Base-by-base conservation (phyloP, 176 grass and related monocot genomes). In the sorghum (Sorghum bicolor) region DNA sequence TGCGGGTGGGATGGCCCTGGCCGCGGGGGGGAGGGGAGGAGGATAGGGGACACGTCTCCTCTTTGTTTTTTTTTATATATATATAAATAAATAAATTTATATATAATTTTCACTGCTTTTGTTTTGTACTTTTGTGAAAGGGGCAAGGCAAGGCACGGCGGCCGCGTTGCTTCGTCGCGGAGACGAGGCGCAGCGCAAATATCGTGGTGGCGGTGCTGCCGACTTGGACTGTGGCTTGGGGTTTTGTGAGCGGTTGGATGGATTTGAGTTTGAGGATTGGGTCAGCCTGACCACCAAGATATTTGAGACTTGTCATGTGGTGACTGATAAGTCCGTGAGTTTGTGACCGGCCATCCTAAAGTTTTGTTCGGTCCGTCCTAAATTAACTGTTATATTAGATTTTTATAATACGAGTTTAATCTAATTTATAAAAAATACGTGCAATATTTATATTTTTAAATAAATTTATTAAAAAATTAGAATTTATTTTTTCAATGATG, bases 41-140 rank as follows among this genome's bases (percentile, higher is more conserved):
- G 81, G 88, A 90, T 90, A 90, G 79, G 84, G 82, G 65, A 75
- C 12, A 58, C 77, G 80, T 25, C 66, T 50, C 66, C 60, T 62
- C 7, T 30, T 6, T 60, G n/a, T 16, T 2, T 26, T 10, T 44
- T 1, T 26, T 19, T n/a, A 53, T 57, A 57, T 53, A 48, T 11
- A 45, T 3, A 45, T 14, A 45, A 43, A 48, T 48, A 22, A 2
- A 22, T 57, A 9, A n/a, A 8, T 53, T 57, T 50, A 50, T 17
- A 55, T 55, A 10, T 22, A n/a, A 20, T 52, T 26, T 37, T 63
- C 5, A 33, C 8, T 24, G 22, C 24, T 64, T 84, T 87, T 62
- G n/a, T 28, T 48, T 69, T 84, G 4, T 47, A 6, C 17, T 85
- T 77, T 41, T 85, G 70, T 86, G 81, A 75, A 28, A 67, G 77